Percentiles rank a stretch among this genome's conserved stretches.
phyloP scores from a whole-genome alignment of 2,329 filamentous ascomycete genomes.

The Fusarium pseudocircinatum region DNA sequence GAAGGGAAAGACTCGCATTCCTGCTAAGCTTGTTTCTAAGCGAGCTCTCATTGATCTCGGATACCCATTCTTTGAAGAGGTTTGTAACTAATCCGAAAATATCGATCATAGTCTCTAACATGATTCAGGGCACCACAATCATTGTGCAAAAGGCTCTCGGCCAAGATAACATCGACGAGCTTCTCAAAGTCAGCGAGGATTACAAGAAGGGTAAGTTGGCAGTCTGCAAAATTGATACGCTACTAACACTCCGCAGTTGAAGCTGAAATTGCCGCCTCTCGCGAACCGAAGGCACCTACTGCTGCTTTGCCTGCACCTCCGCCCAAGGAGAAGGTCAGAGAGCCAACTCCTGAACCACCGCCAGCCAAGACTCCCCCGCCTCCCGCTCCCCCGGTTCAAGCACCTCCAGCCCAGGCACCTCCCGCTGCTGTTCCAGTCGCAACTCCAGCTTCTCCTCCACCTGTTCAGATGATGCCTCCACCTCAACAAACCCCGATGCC shows the following conservation, averaged over 20 bases:
- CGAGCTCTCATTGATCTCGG: slow-evolving; percentile 84
- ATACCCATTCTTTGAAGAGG: slow-evolving; percentile 89
- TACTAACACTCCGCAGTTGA: slow-evolving; percentile 22
- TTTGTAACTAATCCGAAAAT: slow-evolving; percentile 51
- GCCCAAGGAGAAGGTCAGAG: slow-evolving; percentile 13
- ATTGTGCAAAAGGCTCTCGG: slow-evolving; percentile 86
- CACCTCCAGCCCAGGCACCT: slow-evolving; percentile 25
- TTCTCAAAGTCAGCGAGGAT: slow-evolving; percentile 83
- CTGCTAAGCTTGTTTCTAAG: slow-evolving; percentile 80
- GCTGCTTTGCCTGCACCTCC: slow-evolving; percentile 48
- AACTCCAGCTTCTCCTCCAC: slow-evolving; percentile 38
- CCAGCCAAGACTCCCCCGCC: slow-evolving; percentile 40
- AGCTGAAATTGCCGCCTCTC: slow-evolving; percentile 27
- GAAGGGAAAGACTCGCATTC: slow-evolving; percentile 91
- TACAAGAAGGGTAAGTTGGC: slow-evolving; percentile 68
- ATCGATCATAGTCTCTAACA: slow-evolving; percentile 12
- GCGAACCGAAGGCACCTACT: slow-evolving; percentile 20
- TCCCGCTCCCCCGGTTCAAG: slow-evolving; percentile 19
- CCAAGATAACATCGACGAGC: slow-evolving; percentile 90
- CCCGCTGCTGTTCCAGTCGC: slow-evolving; percentile 47
- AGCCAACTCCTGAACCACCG: slow-evolving; percentile 53
- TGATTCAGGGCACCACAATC: slow-evolving; percentile 75
- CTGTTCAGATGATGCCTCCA: slow-evolving; percentile 40
- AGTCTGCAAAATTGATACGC: rapidly evolving
- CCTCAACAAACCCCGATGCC: slow-evolving; percentile 14